These are phyloP conservation scores for Phytophthora megakarya DNA, from an alignment of 352 stramenopile species.

Conservation along the genomic window DNA sequence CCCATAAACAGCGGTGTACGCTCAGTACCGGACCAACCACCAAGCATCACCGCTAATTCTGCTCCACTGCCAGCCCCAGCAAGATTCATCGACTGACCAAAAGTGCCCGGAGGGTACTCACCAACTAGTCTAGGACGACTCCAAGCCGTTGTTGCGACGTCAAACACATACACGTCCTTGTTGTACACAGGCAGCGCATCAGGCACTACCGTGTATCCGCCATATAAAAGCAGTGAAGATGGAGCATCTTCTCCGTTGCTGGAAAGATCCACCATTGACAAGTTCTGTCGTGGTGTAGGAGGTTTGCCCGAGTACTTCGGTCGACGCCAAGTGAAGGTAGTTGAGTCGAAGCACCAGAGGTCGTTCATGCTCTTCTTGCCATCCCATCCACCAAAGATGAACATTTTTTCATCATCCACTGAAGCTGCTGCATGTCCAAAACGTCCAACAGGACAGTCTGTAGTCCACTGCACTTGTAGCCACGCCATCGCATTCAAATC, in stretches of 20 bases:
- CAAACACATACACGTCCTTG: slow-evolving; percentile 75
- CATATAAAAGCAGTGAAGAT: slow-evolving; percentile 67
- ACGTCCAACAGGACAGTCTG: slow-evolving; percentile 70
- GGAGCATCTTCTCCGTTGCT: slow-evolving; percentile 20
- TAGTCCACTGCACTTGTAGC: slow-evolving; percentile 88
- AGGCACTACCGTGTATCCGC: slow-evolving; percentile 67
- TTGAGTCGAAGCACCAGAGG: slow-evolving; percentile 74
- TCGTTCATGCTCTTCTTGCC: slow-evolving; percentile 77
- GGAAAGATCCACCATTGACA: slow-evolving; percentile 52
- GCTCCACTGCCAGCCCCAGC: slow-evolving; percentile 29
- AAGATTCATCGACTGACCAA: slow-evolving; percentile 57
- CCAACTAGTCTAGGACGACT: slow-evolving; percentile 70
- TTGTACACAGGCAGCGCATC: slow-evolving; percentile 69
- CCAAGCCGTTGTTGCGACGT: slow-evolving; percentile 61
- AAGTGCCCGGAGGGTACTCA: slow-evolving; percentile 68
- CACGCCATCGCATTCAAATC: slow-evolving; percentile 84
- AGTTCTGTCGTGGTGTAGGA: slow-evolving; percentile 72
- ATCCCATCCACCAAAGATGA: slow-evolving; percentile 91
- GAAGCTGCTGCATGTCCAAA: slow-evolving; percentile 71
- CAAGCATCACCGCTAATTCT: slow-evolving; percentile 66
- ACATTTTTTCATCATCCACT: slow-evolving; percentile 76
- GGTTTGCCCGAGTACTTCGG: slow-evolving; percentile 66
- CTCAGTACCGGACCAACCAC: slow-evolving; percentile 80
- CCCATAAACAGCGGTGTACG: slow-evolving; percentile 78
- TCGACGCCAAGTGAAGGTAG: slow-evolving; percentile 75